Conservation (phyloP, 75 land plant species). For the Picea sitchensis region DNA sequence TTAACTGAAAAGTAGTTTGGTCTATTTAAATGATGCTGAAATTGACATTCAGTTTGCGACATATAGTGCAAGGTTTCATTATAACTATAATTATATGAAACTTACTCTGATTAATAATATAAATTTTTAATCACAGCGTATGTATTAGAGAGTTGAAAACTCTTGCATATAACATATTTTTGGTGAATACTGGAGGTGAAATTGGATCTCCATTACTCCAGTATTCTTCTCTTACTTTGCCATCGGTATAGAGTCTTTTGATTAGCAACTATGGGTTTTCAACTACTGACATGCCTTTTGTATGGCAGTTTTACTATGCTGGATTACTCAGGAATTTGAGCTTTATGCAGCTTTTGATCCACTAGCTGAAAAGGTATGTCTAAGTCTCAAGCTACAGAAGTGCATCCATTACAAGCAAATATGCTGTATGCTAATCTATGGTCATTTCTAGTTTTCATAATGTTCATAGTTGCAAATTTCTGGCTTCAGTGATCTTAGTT, state of each 20-base stretch:
- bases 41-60: neutral
- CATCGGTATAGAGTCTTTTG: neutral
- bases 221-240: neutral
- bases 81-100: neutral
- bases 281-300: neutral
- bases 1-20: neutral
- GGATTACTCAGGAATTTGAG: conserved; percentile 98
- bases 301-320: conserved; percentile 80
- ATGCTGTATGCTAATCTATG: neutral
- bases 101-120: neutral
- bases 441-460: neutral
- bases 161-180: neutral
- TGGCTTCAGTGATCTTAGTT: neutral
- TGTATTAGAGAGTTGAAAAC: neutral
- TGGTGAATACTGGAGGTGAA: neutral
- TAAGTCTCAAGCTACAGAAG: neutral
- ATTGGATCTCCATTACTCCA: neutral
- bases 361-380: conserved; percentile 87
- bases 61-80: neutral
- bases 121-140: neutral
- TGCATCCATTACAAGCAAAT: neutral
- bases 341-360: conserved; percentile 99
- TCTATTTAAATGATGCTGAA: neutral
- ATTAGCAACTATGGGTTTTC: neutral
- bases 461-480: neutral